Base-by-base conservation (phyloP, 2,329 filamentous ascomycete genomes). In the Exophiala spinifera region DNA sequence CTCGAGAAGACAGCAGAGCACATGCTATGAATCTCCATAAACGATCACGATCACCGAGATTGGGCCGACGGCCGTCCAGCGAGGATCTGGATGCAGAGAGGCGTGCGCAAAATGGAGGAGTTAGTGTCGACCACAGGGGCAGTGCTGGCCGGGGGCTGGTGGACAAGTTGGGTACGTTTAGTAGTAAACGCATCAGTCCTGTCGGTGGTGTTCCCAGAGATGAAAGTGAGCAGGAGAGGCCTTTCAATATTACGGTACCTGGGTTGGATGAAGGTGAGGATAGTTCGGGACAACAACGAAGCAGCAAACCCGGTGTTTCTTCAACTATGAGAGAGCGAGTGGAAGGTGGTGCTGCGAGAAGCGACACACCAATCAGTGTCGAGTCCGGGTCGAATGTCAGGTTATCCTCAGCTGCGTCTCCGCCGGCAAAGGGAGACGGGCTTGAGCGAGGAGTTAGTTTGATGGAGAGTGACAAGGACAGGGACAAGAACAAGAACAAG, bases 241-340 rank as follows among this genome's bases (percentile, higher is more conserved):
- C 70, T 2, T 73, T 67, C 62, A 67, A 65, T 13, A 67, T 73
- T 44, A 66, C 59, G 1, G 60, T 73, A 4, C 69, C 70, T 2
- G 66, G 67, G 2, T 49, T 61, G 17, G 58, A 63, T 17, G 49
- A 53, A 14, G 28, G 28, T 11, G 10, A 31, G 6, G 11, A 45
- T 55, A 14, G 44, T 31, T 2, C 49, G 53, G 8, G 31, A 21
- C 15, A 48, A 52, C 23, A 21, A 44, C 33, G 23, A 5, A 7
- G 28, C 28, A 31, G 28, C 28, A 31, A 10, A 31, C 28, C 28
- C 11, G 28, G 11, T 11, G 3, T 31, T 3, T 10, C 28, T 31
- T 31, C 28, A 10, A 15, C 14, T 15, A 10, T 39, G 36, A 39
- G 36, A 10, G n/a, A 39, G 17, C 14, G 36, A 39, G n/a, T 39